Percentiles rank a stretch among this genome's conserved stretches.
phyloP scores from a whole-genome alignment of 2,329 filamentous ascomycete species.

The Neonectria punicea region DNA sequence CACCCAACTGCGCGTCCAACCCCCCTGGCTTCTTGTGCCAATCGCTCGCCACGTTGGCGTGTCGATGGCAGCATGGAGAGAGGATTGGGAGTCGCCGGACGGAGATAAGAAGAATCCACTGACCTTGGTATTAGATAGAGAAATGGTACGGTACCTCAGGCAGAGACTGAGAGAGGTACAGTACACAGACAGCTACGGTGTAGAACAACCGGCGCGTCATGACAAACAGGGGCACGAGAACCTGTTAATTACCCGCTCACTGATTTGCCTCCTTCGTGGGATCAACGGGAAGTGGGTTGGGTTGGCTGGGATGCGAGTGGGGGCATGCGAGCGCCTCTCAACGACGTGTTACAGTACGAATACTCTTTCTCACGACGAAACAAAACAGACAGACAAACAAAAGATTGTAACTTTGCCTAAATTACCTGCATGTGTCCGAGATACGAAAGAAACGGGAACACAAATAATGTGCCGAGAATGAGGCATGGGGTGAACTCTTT shows the following conservation, averaged over 20 bases:
- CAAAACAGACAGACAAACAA: conserved; percentile 2
- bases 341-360: conserved; percentile 9
- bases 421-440: neutral
- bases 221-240: neutral
- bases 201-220: neutral
- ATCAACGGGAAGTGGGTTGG: conserved; percentile 17
- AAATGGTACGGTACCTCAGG: neutral
- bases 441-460: neutral
- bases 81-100: neutral
- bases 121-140: neutral
- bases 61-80: neutral
- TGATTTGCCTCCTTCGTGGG: conserved; percentile 11
- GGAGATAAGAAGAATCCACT: neutral
- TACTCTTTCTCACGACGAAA: neutral
- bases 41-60: neutral
- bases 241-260: conserved; percentile 6
- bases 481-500: neutral
- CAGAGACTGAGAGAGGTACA: neutral
- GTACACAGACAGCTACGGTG: neutral
- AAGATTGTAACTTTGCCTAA: neutral
- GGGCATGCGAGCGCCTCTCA: conserved; percentile 8
- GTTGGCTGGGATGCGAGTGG: neutral
- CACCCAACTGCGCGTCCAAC: neutral
- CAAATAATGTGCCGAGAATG: neutral
- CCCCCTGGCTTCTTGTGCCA: conserved; percentile 7